Percentiles rank a stretch among this genome's conserved stretches.
These are phyloP conservation scores for Colletotrichum sansevieriae DNA, from an alignment of 2,329 filamentous ascomycete genomes.

Conservation along the genomic window DNA sequence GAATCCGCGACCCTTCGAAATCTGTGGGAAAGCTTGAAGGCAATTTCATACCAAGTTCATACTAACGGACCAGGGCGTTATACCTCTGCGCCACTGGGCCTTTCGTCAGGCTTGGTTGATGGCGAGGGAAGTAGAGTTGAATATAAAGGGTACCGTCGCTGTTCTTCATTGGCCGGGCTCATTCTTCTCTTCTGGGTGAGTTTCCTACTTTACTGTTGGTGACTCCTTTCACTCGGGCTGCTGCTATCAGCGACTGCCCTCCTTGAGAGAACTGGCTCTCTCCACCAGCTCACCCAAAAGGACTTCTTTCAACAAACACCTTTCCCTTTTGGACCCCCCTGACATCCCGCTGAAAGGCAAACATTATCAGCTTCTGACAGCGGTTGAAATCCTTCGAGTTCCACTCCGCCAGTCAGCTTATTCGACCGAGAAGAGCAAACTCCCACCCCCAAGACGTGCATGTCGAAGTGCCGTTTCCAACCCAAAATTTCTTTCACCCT, in stretches of 20 bases:
- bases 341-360: not conserved
- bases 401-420: not conserved
- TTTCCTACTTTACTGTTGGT: no score
- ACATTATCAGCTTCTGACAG: not conserved
- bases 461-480: no score
- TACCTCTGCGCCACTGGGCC: constrained; percentile 19
- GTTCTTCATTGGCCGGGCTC: not conserved
- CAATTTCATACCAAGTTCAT: constrained; percentile 28
- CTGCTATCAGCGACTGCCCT: no score
- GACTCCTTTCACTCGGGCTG: no score
- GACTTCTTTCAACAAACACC: not conserved
- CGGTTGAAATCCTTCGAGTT: not conserved
- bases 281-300: not conserved
- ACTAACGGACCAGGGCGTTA: constrained; percentile 18
- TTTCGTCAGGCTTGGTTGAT: constrained; percentile 16
- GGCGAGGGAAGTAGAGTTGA: not conserved
- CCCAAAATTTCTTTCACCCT: not conserved
- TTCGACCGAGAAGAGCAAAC: constrained; percentile 1
- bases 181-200: no score
- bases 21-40: not conserved
- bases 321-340: not conserved
- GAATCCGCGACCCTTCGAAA: constrained; percentile 16
- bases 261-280: no score
- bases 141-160: not conserved
- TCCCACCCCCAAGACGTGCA: not conserved